These are phyloP conservation scores for Trichoderma afroharzianum DNA, from an alignment of 2,329 filamentous ascomycete genomes.

Conservation along the genomic window DNA sequence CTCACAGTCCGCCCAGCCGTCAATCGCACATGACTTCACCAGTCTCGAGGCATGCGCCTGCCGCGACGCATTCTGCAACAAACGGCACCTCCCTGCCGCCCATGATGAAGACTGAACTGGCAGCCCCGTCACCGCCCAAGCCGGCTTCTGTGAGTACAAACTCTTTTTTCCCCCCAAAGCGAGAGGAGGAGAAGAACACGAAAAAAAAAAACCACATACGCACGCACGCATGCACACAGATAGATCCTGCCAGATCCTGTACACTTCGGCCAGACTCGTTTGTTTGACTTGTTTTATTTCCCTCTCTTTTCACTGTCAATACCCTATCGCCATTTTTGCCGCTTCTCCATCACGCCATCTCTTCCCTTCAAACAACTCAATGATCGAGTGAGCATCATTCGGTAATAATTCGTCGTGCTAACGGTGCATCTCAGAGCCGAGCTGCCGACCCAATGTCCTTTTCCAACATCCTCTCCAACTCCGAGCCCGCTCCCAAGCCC, in stretches of 20 bases:
- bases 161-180: background rate
- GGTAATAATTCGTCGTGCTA: background rate
- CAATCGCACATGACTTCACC: constrained; percentile 47
- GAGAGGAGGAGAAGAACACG: background rate
- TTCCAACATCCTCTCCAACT: constrained; percentile 84
- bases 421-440: constrained; percentile 53
- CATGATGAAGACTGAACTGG: constrained; percentile 39
- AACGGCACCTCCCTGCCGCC: constrained; percentile 41
- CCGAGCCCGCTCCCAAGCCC: constrained; percentile 60
- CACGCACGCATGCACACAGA: background rate
- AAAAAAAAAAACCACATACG: background rate
- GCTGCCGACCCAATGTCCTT: constrained; percentile 90
- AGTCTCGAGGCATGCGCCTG: constrained; percentile 41
- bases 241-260: background rate
- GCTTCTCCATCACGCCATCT: background rate
- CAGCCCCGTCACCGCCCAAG: constrained; percentile 39
- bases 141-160: constrained; percentile 27
- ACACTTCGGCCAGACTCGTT: background rate
- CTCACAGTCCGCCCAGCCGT: constrained; percentile 42
- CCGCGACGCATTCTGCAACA: constrained; percentile 36
- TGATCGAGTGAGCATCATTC: background rate
- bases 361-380: background rate
- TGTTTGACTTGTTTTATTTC: background rate
- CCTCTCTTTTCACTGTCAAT: background rate
- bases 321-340: background rate